Percentiles rank a stretch among this genome's conserved stretches.
These are phyloP conservation scores for Pestalotiopsis sp. DNA, from an alignment of 2,329 filamentous ascomycete species.

Conservation along the genomic window DNA sequence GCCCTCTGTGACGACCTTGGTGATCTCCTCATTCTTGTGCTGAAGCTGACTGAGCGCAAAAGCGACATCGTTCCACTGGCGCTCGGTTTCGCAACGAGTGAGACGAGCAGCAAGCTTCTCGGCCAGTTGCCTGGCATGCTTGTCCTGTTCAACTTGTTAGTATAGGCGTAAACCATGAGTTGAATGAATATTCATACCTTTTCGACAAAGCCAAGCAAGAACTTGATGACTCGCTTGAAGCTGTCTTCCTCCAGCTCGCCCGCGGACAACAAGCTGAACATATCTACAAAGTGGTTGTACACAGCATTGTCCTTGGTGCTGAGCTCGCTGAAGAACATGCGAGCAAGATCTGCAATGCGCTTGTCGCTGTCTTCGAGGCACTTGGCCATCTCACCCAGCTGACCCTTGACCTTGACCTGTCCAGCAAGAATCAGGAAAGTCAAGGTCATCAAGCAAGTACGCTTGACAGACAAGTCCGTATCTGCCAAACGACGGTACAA, in stretches of 20 bases:
- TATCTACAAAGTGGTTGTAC: conserved; percentile 99
- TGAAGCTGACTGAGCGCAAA: conserved; percentile 87
- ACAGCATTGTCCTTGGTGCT: conserved; percentile 98
- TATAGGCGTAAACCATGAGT: background rate
- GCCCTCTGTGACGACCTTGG: conserved; percentile 72
- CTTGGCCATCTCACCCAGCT: conserved; percentile 98
- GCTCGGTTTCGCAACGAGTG: conserved; percentile 82
- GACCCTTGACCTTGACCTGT: conserved; percentile 98
- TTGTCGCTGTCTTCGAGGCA: conserved; percentile 96
- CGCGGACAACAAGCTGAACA: conserved; percentile 90
- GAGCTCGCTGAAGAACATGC: conserved; percentile 98
- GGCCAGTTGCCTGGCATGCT: conserved; percentile 91
- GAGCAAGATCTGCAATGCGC: conserved; percentile 85
- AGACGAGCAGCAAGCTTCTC: conserved; percentile 90
- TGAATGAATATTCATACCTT: conserved; percentile 64
- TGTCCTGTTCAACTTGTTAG: conserved; percentile 64
- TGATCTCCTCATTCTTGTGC: conserved; percentile 90
- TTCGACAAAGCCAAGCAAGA: conserved; percentile 93
- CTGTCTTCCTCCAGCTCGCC: conserved; percentile 85
- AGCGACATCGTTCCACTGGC: conserved; percentile 97
- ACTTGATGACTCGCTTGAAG: conserved; percentile 84
- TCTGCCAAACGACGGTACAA: conserved; percentile 92
- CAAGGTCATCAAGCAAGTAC: conserved; percentile 96
- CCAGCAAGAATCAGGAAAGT: conserved; percentile 96
- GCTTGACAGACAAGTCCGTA: conserved; percentile 84